These are phyloP conservation scores for Fusarium concolor DNA, from an alignment of 2,329 filamentous ascomycete species.

Conservation along the genomic window DNA sequence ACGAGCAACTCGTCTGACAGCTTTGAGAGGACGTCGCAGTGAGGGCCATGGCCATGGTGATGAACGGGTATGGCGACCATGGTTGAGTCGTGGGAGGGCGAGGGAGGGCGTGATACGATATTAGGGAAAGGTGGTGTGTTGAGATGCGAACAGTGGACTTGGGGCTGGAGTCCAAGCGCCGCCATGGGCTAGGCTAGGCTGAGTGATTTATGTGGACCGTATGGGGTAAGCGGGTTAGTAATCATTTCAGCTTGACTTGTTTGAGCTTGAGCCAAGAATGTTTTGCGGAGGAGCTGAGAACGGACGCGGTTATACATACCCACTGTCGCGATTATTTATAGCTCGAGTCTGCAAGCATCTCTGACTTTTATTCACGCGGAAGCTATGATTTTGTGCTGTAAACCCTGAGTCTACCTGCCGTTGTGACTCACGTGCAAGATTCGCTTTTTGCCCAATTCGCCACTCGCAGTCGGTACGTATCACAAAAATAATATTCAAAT, in stretches of 20 bases:
- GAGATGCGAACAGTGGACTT: not conserved
- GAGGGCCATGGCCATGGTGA: not conserved
- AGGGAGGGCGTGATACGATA: not conserved
- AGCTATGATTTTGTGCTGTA: not conserved
- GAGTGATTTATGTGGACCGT: constrained; percentile 30
- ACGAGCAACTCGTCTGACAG: constrained; percentile 57
- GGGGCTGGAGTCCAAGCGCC: constrained; percentile 17
- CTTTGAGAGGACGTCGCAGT: constrained; percentile 35
- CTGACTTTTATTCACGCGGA: not conserved
- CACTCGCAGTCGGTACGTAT: not conserved
- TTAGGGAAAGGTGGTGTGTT: constrained; percentile 17
- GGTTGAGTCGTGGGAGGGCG: not conserved
- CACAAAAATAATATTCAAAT: too few species aligned
- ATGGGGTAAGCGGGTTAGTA: constrained; percentile 30
- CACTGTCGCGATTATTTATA: not conserved
- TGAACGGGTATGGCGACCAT: constrained; percentile 25
- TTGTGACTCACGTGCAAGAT: not conserved
- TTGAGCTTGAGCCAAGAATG: too few species aligned
- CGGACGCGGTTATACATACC: too few species aligned
- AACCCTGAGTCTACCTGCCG: not conserved
- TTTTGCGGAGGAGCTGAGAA: too few species aligned
- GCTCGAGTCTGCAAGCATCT: not conserved
- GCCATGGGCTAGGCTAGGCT: not conserved
- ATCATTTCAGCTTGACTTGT: constrained; percentile 2
- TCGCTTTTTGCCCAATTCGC: not conserved